Conservation (phyloP, 2,329 filamentous ascomycete genomes). For the Zymoseptoria passerinii region DNA sequence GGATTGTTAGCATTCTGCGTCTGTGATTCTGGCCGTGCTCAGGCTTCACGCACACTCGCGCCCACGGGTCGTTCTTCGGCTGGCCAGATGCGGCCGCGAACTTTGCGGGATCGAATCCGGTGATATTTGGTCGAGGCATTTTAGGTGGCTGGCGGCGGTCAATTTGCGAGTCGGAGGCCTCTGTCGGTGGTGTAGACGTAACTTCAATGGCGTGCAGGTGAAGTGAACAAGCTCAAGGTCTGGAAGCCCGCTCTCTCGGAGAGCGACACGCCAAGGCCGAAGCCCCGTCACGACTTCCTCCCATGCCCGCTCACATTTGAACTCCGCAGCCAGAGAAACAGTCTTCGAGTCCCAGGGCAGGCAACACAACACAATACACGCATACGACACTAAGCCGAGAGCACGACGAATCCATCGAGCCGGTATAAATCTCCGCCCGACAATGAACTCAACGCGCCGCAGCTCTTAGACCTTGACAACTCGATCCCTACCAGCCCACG, state of each 20-base stretch:
- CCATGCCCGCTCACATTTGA: neutral
- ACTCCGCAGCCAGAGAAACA: slow-evolving; percentile 1
- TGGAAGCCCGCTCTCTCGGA: neutral
- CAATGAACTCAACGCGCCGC: neutral
- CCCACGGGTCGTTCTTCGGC: slow-evolving; percentile 55
- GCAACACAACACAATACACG: neutral
- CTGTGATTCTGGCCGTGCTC: neutral
- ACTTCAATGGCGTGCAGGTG: slow-evolving; percentile 2
- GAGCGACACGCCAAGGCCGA: neutral
- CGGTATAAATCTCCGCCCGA: neutral
- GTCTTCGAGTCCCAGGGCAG: neutral
- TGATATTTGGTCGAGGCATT: slow-evolving; percentile 57
- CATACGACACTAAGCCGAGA: neutral
- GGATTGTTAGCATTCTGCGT: slow-evolving; percentile 2
- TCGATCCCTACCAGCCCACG: neutral
- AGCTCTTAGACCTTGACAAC: neutral
- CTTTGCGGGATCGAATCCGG: slow-evolving; percentile 82
- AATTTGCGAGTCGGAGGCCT: neutral
- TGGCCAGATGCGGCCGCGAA: slow-evolving; percentile 63
- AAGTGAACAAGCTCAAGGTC: neutral
- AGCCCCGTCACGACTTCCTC: neutral
- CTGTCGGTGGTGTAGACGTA: neutral
- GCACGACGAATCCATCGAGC: neutral
- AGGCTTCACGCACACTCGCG: slow-evolving; percentile 45
- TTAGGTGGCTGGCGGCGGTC: slow-evolving; percentile 1